Conservation (phyloP, 306 rosid genomes). For the Hippophae gyantsensis region DNA sequence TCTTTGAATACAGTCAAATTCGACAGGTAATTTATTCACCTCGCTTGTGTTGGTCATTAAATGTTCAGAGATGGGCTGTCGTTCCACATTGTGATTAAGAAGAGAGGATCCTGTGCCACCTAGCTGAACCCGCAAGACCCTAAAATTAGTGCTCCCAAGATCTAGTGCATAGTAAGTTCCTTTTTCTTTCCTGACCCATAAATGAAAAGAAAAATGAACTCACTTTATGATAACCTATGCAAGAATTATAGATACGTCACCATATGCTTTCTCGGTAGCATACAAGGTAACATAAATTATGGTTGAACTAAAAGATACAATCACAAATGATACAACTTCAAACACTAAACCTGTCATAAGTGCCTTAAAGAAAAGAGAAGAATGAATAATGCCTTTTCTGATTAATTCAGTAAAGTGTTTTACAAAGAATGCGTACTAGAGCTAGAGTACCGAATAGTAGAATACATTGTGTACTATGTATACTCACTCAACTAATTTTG, state of each 20-base stretch:
- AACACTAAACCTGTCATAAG: not conserved
- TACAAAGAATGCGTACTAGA: too few relatives aligned
- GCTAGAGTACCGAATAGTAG: too few relatives aligned
- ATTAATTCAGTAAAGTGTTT: too few relatives aligned
- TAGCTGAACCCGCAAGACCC: slow-evolving; percentile 72
- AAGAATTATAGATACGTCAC: not conserved
- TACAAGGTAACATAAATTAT: too few relatives aligned
- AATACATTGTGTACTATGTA: too few relatives aligned
- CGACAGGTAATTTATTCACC: slow-evolving; percentile 34
- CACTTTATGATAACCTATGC: not conserved
- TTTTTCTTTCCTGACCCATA: slow-evolving; percentile 52
- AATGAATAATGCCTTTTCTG: too few relatives aligned
- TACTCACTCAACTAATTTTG: too few relatives aligned
- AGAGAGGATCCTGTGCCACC: slow-evolving; percentile 47
- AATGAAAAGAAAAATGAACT: slow-evolving; percentile 10
- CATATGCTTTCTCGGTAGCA: too few relatives aligned
- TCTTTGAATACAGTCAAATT: slow-evolving; percentile 5
- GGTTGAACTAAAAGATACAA: not conserved
- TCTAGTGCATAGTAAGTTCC: slow-evolving; percentile 85
- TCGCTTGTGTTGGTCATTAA: slow-evolving; percentile 65
- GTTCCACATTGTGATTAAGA: slow-evolving; percentile 50
- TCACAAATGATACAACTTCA: too few relatives aligned
- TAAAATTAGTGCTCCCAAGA: slow-evolving; percentile 84
- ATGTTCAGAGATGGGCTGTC: slow-evolving; percentile 54
- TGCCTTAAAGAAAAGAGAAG: too few relatives aligned